A percentile compares a stretch with the other conserved stretches of the same genome.
Evolutionary conservation across 148 eudicot genomes (phyloP).

Genomic region (Cornus florida): DNA sequence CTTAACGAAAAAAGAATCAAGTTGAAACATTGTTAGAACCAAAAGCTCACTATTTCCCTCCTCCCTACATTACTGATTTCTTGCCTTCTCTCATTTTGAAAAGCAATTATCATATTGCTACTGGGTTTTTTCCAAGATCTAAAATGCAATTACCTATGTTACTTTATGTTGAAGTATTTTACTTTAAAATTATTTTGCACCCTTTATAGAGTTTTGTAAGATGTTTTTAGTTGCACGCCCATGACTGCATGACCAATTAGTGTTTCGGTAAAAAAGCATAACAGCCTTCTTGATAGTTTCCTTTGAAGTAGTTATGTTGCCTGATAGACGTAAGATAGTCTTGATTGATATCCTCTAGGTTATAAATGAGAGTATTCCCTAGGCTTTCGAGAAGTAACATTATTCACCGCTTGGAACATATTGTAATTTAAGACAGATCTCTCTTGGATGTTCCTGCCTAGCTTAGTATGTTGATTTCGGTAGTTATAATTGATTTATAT

Average conservation of each 20-base stretch:
- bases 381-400: neutral
- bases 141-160: neutral
- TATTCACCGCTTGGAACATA: neutral
- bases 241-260: neutral
- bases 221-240: neutral
- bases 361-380: neutral
- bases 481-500: slow-evolving; percentile 9
- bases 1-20: neutral
- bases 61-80: neutral
- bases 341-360: neutral
- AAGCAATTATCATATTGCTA: neutral
- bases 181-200: neutral
- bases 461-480: neutral
- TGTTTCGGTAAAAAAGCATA: neutral
- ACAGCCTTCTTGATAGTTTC: neutral
- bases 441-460: neutral
- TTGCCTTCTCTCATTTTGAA: neutral
- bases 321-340: neutral
- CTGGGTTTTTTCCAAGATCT: slow-evolving; percentile 1
- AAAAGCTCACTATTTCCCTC: neutral
- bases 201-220: neutral
- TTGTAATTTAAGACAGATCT: neutral
- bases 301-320: neutral
- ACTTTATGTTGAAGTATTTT: neutral
- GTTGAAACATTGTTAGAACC: neutral